A percentile compares a stretch with the other conserved stretches of the same genome.
These are phyloP conservation scores for Comarum palustre DNA, from an alignment of 306 rosid genomes.

Conservation along the genomic window DNA sequence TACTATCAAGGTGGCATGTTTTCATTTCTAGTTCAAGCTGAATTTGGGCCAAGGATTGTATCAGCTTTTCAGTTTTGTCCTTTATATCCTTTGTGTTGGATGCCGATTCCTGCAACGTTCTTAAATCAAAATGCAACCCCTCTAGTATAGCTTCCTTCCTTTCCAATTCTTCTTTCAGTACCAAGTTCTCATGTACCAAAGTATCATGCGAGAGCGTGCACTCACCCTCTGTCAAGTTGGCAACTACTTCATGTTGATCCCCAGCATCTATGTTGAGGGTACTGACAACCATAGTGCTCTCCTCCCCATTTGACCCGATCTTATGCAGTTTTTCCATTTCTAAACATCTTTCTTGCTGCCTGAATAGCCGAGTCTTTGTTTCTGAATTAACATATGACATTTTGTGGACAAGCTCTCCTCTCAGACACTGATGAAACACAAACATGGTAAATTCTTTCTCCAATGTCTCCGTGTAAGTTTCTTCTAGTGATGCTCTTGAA, in stretches of 20 bases:
- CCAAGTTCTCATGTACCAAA: slow-evolving; percentile 44
- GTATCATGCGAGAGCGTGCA: slow-evolving; percentile 37
- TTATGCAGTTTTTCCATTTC: slow-evolving; percentile 24
- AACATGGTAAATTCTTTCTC: slow-evolving; percentile 47
- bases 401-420: slow-evolving; percentile 32
- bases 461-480: slow-evolving; percentile 43
- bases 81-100: slow-evolving; percentile 66
- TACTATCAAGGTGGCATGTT: slow-evolving; percentile 56
- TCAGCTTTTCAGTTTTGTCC: slow-evolving; percentile 71
- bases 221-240: slow-evolving; percentile 35
- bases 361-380: slow-evolving; percentile 22
- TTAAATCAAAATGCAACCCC: slow-evolving; percentile 85
- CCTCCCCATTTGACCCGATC: slow-evolving; percentile 29
- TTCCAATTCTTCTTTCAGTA: slow-evolving; percentile 62
- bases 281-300: slow-evolving; percentile 21
- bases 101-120: slow-evolving; percentile 83
- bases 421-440: slow-evolving; percentile 51
- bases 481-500: slow-evolving; percentile 58
- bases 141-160: slow-evolving; percentile 76
- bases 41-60: slow-evolving; percentile 50
- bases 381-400: slow-evolving; percentile 29
- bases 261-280: slow-evolving; percentile 22
- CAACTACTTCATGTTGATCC: slow-evolving; percentile 27
- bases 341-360: slow-evolving; percentile 28
- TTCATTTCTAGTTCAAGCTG: slow-evolving; percentile 64